Evolutionary conservation across 192 early-diverging fungal genomes (phyloP).

Genomic region (Endogone sp.): DNA sequence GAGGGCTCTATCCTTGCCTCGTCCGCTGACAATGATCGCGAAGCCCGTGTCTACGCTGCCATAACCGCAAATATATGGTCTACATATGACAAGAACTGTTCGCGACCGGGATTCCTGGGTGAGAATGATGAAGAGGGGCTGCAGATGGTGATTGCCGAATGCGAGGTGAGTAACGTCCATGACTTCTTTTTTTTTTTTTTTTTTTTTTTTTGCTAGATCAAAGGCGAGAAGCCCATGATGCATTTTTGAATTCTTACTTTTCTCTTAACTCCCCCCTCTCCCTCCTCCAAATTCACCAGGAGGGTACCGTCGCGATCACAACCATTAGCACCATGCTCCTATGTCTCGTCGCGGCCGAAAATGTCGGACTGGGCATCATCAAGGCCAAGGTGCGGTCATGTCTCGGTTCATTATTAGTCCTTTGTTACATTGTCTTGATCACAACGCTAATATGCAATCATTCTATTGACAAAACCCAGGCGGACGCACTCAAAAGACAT

Average conservation of each 20-base stretch:
- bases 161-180: neutral
- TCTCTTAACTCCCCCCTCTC: neutral
- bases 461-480: too few species aligned
- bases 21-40: constrained; percentile 47
- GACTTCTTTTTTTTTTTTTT: neutral
- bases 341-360: constrained; percentile 36
- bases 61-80: constrained; percentile 59
- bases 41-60: constrained; percentile 51
- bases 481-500: too few species aligned
- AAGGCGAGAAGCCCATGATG: neutral
- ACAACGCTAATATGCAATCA: too few species aligned
- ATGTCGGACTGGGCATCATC: too few species aligned
- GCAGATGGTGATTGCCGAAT: neutral
- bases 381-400: too few species aligned
- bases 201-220: too few species aligned
- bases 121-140: neutral
- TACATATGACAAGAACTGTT: constrained; percentile 41
- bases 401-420: too few species aligned
- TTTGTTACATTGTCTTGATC: too few species aligned
- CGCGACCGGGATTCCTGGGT: neutral
- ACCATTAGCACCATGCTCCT: constrained; percentile 48
- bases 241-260: neutral
- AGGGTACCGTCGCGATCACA: constrained; percentile 41
- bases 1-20: constrained; percentile 55
- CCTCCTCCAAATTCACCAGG: constrained; percentile 22